These are phyloP conservation scores for Ceratocystis diversiconidia DNA, from an alignment of 2,329 filamentous ascomycete species.

Conservation along the genomic window DNA sequence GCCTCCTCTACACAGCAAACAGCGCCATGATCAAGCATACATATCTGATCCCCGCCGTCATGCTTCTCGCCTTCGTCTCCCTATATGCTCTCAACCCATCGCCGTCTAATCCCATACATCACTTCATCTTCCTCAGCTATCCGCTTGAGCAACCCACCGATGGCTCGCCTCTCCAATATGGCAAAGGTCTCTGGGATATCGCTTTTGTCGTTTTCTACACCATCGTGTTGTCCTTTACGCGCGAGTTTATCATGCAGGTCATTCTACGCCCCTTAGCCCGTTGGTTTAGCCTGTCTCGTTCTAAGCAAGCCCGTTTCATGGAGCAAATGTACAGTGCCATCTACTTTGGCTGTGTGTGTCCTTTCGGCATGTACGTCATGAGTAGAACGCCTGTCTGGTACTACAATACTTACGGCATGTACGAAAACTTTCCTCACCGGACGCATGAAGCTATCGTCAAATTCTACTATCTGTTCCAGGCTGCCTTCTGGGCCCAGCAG, in stretches of 20 bases:
- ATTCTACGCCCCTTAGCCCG: constrained; percentile 64
- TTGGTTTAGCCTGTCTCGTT: constrained; percentile 53
- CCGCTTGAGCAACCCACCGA: constrained; percentile 40
- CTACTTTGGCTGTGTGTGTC: constrained; percentile 74
- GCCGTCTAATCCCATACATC: constrained; percentile 62
- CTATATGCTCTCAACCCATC: constrained; percentile 64
- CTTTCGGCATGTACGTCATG: constrained; percentile 83
- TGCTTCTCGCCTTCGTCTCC: constrained; percentile 48
- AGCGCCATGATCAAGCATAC: constrained; percentile 47
- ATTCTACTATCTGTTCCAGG: constrained; percentile 90
- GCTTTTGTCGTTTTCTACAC: constrained; percentile 83
- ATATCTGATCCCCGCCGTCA: constrained; percentile 50
- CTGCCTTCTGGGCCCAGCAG: constrained; percentile 91
- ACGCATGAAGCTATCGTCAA: constrained; percentile 74
- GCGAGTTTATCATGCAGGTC: constrained; percentile 92
- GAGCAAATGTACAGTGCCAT: constrained; percentile 89
- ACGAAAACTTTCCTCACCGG: constrained; percentile 71
- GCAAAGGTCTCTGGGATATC: constrained; percentile 75
- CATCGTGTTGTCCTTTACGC: constrained; percentile 78
- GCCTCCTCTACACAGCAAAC: constrained; percentile 33
- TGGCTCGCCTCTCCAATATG: constrained; percentile 52
- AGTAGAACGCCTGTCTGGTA: constrained; percentile 85
- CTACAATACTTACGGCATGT: constrained; percentile 85
- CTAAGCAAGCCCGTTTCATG: constrained; percentile 85
- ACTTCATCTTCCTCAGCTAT: constrained; percentile 85